These are phyloP conservation scores for Hyphopichia wangnamkhiaoensis DNA, from an alignment of 1,139 yeast species.

Conservation along the genomic window DNA sequence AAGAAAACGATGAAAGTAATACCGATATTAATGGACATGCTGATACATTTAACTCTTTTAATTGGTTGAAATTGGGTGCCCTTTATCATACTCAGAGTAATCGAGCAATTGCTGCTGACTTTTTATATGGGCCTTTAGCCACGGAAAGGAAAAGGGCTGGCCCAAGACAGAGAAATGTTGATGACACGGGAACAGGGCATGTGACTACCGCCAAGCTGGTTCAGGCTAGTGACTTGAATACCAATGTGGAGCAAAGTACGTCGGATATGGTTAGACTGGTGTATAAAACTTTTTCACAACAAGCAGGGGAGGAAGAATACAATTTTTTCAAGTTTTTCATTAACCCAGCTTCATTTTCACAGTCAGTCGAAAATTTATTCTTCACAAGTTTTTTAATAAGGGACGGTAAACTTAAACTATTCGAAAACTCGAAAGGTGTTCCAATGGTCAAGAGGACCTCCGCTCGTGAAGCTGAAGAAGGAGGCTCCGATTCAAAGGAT, in stretches of 20 bases:
- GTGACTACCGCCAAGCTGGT: constrained; percentile 58
- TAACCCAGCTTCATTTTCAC: constrained; percentile 75
- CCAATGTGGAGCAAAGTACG: constrained; percentile 55
- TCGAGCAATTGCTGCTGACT: constrained; percentile 56
- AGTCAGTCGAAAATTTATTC: constrained; percentile 81
- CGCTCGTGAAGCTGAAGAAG: constrained; percentile 15
- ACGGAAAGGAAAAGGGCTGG: constrained; percentile 53
- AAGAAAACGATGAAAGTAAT: constrained; percentile 14
- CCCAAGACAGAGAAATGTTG: constrained; percentile 34
- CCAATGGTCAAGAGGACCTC: constrained; percentile 30
- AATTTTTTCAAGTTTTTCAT: constrained; percentile 67
- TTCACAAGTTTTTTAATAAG: constrained; percentile 77
- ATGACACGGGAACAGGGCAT: constrained; percentile 41
- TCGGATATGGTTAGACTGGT: constrained; percentile 58
- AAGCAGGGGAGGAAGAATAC: constrained; percentile 39
- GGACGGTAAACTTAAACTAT: constrained; percentile 64
- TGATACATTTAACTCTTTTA: constrained; percentile 37
- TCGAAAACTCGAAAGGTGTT: constrained; percentile 46
- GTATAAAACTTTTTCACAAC: constrained; percentile 36
- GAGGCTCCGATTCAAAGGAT: constrained; percentile 19
- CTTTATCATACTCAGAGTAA: constrained; percentile 49
- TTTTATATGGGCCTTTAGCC: constrained; percentile 73
- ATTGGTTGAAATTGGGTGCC: constrained; percentile 65
- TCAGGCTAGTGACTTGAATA: constrained; percentile 50
- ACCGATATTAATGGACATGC: constrained; percentile 4